phyloP scores from a whole-genome alignment of 768 basidiomycete genomes.

The Boletus insuetus region DNA sequence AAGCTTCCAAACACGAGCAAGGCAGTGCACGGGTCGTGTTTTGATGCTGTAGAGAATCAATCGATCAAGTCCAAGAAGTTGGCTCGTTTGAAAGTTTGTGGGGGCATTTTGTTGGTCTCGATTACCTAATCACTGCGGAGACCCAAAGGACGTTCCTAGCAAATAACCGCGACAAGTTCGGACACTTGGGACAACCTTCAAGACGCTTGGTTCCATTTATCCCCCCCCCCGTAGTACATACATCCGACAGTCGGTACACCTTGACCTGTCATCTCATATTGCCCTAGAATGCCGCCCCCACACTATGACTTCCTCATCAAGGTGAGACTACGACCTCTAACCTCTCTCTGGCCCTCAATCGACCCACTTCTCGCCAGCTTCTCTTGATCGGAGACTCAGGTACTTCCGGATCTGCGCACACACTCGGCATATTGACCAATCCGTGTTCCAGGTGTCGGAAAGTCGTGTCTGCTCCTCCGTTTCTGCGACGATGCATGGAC shows the following conservation, averaged over 20 bases:
- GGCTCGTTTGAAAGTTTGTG: neutral
- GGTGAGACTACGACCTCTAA: constrained; percentile 36
- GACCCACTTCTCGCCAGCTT: constrained; percentile 48
- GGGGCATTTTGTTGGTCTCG: neutral
- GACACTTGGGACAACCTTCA: no score
- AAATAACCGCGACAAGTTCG: no score
- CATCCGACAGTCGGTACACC: neutral
- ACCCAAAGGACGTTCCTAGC: neutral
- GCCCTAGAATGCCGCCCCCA: constrained; percentile 69
- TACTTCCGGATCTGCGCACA: constrained; percentile 25
- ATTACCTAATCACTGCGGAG: constrained; percentile 25
- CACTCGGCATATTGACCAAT: constrained; percentile 7
- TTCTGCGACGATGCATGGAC: constrained; percentile 99
- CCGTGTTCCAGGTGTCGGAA: constrained; percentile 72
- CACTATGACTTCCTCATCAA: constrained; percentile 99
- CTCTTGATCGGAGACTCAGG: constrained; percentile 96
- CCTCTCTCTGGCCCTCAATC: neutral
- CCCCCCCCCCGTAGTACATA: neutral
- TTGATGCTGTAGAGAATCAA: constrained; percentile 1
- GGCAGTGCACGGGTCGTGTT: neutral
- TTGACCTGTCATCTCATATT: neutral
- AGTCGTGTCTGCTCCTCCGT: constrained; percentile 91
- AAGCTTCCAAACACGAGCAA: neutral
- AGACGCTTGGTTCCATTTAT: neutral
- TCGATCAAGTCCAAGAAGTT: neutral